Percentiles rank a stretch among this genome's conserved stretches.
These are phyloP conservation scores for Straminergon stramineum DNA, from an alignment of 225 moss, liverwort and hornwort species.

Conservation along the genomic window DNA sequence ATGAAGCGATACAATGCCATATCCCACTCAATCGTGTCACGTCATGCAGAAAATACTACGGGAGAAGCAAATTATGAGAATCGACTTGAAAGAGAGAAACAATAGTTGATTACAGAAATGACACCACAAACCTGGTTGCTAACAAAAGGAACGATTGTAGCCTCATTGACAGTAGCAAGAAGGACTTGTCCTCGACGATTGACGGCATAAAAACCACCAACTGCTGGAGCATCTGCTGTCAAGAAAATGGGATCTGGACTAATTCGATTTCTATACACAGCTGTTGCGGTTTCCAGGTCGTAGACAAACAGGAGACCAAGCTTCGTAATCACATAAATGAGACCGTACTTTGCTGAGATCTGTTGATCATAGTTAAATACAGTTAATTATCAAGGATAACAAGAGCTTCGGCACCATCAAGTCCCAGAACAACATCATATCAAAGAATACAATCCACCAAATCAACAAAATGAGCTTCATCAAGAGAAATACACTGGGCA, in stretches of 20 bases:
- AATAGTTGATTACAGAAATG: neutral
- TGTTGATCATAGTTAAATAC: conserved; percentile 7
- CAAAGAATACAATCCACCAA: neutral
- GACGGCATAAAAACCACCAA: conserved; percentile 89
- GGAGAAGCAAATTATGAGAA: neutral
- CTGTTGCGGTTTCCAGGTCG: conserved; percentile 90
- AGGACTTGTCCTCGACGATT: conserved; percentile 96
- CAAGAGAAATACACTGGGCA: neutral
- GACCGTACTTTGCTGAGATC: conserved; percentile 83
- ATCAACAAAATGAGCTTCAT: neutral
- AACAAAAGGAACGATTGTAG: conserved; percentile 90
- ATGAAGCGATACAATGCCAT: neutral
- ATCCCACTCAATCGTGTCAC: neutral
- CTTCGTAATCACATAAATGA: conserved; percentile 89
- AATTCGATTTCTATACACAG: conserved; percentile 85
- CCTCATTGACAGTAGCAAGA: conserved; percentile 85
- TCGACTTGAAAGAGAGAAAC: neutral
- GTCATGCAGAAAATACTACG: neutral
- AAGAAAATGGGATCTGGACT: conserved; percentile 92
- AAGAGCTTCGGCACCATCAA: neutral
- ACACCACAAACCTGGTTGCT: conserved; percentile 63
- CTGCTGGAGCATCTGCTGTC: conserved; percentile 82
- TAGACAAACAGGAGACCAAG: conserved; percentile 91
- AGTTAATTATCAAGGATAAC: neutral
- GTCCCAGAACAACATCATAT: neutral